These are phyloP conservation scores for Candida xyloterini DNA, from an alignment of 805 yeast species.

Conservation along the genomic window DNA sequence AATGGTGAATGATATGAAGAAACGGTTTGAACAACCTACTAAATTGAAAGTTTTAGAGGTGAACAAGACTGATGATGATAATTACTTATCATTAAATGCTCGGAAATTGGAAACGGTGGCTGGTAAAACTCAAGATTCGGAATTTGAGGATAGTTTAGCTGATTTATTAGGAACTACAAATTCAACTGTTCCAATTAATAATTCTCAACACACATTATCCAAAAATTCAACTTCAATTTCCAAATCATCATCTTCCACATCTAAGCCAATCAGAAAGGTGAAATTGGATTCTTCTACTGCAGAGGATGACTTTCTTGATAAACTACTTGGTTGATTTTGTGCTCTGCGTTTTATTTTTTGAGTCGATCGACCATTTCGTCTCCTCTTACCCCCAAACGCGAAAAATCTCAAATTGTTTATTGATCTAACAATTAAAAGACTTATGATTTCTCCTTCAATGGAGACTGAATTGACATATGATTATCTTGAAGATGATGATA, in stretches of 20 bases:
- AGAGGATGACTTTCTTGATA: conserved; percentile 22
- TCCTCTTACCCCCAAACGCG: conserved; percentile 7
- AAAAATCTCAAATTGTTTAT: neutral
- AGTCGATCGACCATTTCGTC: conserved; percentile 6
- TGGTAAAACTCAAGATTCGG: conserved; percentile 2
- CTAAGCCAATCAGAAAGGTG: neutral
- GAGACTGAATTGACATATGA: neutral
- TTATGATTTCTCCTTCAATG: neutral
- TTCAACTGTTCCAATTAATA: neutral
- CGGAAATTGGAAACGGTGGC: conserved; percentile 7
- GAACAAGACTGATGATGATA: conserved; percentile 13
- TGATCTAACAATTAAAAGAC: neutral
- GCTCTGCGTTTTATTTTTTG: neutral
- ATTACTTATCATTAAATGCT: conserved; percentile 16
- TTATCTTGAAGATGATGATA: neutral
- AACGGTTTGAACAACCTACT: conserved; percentile 7
- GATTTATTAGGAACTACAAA: conserved; percentile 18
- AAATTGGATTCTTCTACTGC: neutral
- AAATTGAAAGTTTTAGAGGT: conserved; percentile 18
- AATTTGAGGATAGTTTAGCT: conserved; percentile 22
- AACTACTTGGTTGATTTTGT: conserved; percentile 15
- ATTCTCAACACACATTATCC: neutral
- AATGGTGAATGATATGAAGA: conserved; percentile 13
- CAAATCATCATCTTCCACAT: too few relatives aligned
- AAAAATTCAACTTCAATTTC: too few relatives aligned